These are phyloP conservation scores for Waltergamsia citrina DNA, from an alignment of 2,329 filamentous ascomycete species.

Conservation along the genomic window DNA sequence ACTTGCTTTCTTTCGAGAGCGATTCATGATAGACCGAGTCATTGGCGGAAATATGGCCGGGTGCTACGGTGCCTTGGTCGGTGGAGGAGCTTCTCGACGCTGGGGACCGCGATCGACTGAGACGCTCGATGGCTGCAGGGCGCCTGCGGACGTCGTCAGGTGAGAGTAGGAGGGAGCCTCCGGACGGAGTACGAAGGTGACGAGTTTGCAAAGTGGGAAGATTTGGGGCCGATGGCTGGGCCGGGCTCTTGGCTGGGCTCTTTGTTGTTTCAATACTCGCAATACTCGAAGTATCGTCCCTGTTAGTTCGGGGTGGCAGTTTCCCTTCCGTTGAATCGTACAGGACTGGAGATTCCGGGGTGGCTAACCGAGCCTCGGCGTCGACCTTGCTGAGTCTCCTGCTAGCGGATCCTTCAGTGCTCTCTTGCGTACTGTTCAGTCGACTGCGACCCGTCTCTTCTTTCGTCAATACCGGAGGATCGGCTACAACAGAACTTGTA, in stretches of 20 bases:
- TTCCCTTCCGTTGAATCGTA: conserved; percentile 28
- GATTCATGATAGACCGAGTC: conserved; percentile 48
- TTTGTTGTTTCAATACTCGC: conserved; percentile 32
- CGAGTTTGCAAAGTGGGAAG: conserved; percentile 24
- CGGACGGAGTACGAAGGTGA: conserved; percentile 22
- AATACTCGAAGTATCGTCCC: conserved; percentile 33
- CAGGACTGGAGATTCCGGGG: conserved; percentile 23
- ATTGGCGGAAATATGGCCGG: conserved; percentile 49
- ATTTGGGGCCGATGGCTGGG: conserved; percentile 21
- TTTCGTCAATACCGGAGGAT: conserved; percentile 16
- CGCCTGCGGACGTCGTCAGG: conserved; percentile 30
- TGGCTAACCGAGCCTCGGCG: conserved; percentile 22
- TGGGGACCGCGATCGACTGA: conserved; percentile 35
- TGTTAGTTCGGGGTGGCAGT: conserved; percentile 20
- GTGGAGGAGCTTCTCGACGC: conserved; percentile 50
- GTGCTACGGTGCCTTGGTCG: conserved; percentile 46
- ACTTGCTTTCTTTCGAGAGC: conserved; percentile 36
- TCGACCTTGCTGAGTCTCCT: conserved; percentile 35
- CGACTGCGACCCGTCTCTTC: conserved; percentile 24
- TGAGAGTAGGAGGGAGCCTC: conserved; percentile 22
- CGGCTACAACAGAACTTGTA: conserved; percentile 28
- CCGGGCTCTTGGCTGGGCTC: conserved; percentile 33
- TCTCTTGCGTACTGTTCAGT: conserved; percentile 29
- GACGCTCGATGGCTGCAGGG: conserved; percentile 46
- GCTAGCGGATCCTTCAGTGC: conserved; percentile 23